Evolutionary conservation across 1,284 basidiomycete species (phyloP).

Genomic region (Microbotryum intermedium): DNA sequence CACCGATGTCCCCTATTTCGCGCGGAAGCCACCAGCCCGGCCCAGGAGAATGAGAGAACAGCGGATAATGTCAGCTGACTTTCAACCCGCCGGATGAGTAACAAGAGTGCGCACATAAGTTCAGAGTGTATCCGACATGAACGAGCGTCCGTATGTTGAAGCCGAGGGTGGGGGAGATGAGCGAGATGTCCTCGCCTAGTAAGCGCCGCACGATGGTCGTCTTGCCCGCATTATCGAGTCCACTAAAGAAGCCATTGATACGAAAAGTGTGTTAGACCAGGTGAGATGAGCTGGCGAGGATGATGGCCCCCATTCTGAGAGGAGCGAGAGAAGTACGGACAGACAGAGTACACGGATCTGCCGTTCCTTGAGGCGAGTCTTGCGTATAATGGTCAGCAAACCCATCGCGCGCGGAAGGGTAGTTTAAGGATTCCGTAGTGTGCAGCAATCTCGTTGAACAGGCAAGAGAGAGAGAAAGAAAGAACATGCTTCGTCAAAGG

Average conservation of each 20-base stretch:
- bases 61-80: neutral
- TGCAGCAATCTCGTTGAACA: too few species aligned
- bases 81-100: neutral
- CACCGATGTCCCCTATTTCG: conserved; percentile 86
- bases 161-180: conserved; percentile 86
- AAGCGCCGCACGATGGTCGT: conserved; percentile 95
- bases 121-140: conserved; percentile 80
- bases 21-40: neutral
- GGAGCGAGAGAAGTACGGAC: conserved; percentile 45
- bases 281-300: neutral
- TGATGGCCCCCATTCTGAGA: neutral
- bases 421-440: too few species aligned
- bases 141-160: conserved; percentile 98
- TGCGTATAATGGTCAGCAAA: conserved; percentile 91
- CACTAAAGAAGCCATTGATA: conserved; percentile 47
- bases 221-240: conserved; percentile 98
- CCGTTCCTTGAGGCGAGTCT: conserved; percentile 86
- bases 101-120: conserved; percentile 62
- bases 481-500: too few species aligned
- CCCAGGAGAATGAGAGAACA: neutral
- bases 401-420: conserved; percentile 45
- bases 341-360: conserved; percentile 96
- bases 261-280: neutral
- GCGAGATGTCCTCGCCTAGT: conserved; percentile 77
- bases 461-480: too few species aligned